Evolutionary conservation across 306 rosid species (phyloP), one percentile per base, ranked within the genome.

Genomic region (Vigna radiata): DNA sequence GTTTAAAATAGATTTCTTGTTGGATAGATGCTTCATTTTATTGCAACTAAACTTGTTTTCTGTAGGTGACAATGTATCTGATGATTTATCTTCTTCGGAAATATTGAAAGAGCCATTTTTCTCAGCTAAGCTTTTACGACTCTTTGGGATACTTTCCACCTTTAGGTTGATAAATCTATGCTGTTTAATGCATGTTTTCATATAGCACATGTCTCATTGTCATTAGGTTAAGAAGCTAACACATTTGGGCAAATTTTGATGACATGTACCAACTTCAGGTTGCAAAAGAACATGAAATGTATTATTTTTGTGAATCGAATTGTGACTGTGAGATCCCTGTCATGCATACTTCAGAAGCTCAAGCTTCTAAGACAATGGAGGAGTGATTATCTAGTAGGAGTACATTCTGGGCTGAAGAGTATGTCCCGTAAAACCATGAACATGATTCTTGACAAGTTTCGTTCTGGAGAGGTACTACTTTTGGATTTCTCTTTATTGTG

Each of bases 301-400:
- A 92, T 92, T 84, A 70, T 95, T 59, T 95, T 95, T 87, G 98
- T 95, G 13, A 95, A 95, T 86, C 87, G 98, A 83, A 88, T 90
- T 77, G 90, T 90, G 81, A 90, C 88, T 48, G 98, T 97, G 10
- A 88, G 96, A 79, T 90, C 93, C 77, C 82, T 95, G 85, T 87
- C 98, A 5, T 82, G 48, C 87, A 84, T 95, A 75, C 91, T 92
- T 33, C 91, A 82, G 55, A 31, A 77, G 81, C 87, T 92, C 50
- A 52, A 90, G 84, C 81, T 85, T 81, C 83, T 95, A 72, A 85
- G 86, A 49, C 83, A 72, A 75, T 95, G 97, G 98, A 90, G 81
- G 84, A 81, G 93, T 67, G 85, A 77, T 82, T 95, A 84, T 87
- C 93, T 95, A 44, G 96, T 95, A 13, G 98, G 98, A 80, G 87